These are phyloP conservation scores for Penicillium sp. DNA, from an alignment of 2,329 filamentous ascomycete genomes.

Conservation along the genomic window DNA sequence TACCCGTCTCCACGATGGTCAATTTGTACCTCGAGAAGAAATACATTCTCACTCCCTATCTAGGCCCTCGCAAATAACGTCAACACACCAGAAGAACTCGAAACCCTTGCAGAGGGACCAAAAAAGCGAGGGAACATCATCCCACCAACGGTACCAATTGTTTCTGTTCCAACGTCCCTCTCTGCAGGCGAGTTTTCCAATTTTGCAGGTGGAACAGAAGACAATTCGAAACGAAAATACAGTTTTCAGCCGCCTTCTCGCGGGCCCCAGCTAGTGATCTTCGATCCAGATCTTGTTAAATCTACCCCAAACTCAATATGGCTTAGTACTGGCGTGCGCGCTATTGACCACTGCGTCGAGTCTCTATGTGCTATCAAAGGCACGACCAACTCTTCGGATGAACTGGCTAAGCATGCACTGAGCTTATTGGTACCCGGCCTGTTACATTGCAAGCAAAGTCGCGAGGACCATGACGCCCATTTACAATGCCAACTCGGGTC, in stretches of 20 bases:
- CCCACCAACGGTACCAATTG: conserved; percentile 32
- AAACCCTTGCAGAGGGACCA: conserved; percentile 35
- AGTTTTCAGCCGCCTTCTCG: conserved; percentile 40
- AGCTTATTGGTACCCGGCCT: conserved; percentile 46
- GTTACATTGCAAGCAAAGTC: conserved; percentile 42
- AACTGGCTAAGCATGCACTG: conserved; percentile 43
- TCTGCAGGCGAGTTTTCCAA: conserved; percentile 47
- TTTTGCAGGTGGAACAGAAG: conserved; percentile 42
- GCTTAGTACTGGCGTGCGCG: conserved; percentile 59
- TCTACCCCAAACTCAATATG: conserved; percentile 57
- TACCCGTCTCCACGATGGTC: too few species aligned
- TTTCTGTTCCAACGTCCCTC: conserved; percentile 45
- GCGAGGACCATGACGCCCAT: conserved; percentile 44
- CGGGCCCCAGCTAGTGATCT: conserved; percentile 55
- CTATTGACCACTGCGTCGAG: conserved; percentile 62
- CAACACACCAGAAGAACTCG: conserved; percentile 40
- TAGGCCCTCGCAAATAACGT: conserved; percentile 53
- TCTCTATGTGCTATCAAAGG: conserved; percentile 49
- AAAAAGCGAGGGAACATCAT: conserved; percentile 28
- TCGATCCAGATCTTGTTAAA: conserved; percentile 55
- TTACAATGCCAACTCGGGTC: conserved; percentile 54
- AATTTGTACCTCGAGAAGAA: background rate
- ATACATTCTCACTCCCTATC: conserved; percentile 1
- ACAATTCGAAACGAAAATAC: conserved; percentile 38
- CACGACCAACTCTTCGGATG: conserved; percentile 37